Evolutionary conservation across 352 stramenopile species (phyloP).

Genomic region (Phytophthora cactorum): DNA sequence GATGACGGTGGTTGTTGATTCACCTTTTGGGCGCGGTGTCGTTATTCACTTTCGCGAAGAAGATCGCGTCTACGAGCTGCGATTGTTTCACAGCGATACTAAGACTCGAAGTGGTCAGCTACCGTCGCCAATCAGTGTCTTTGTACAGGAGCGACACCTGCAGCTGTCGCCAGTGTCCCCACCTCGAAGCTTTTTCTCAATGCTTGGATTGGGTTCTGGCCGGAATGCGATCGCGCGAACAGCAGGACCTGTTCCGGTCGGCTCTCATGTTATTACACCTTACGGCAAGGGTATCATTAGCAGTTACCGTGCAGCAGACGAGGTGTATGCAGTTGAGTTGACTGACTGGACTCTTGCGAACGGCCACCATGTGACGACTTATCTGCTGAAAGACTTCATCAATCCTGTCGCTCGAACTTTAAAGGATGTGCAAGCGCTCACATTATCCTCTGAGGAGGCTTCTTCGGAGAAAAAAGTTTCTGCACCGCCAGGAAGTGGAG

Average conservation of each 20-base stretch:
- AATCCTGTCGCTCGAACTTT: conserved; percentile 30
- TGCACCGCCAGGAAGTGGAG: conserved; percentile 45
- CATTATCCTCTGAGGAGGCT: conserved; percentile 33
- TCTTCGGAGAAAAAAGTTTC: conserved; percentile 13
- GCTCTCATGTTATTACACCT: conserved; percentile 54
- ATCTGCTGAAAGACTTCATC: conserved; percentile 54
- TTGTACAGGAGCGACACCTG: conserved; percentile 64
- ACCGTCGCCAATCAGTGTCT: conserved; percentile 34
- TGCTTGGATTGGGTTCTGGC: conserved; percentile 50
- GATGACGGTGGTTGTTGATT: conserved; percentile 65
- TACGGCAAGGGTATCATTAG: conserved; percentile 69
- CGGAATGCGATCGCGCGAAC: conserved; percentile 16
- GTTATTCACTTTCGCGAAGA: conserved; percentile 68
- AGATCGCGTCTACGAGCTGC: conserved; percentile 76
- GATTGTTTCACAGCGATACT: conserved; percentile 53
- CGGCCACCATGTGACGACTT: conserved; percentile 53
- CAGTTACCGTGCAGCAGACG: conserved; percentile 48
- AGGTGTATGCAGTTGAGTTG: conserved; percentile 35
- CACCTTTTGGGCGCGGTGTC: conserved; percentile 75
- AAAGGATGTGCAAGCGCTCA: conserved; percentile 46
- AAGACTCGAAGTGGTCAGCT: conserved; percentile 34
- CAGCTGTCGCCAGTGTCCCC: conserved; percentile 59
- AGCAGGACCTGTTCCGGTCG: conserved; percentile 27
- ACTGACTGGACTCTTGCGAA: conserved; percentile 55
- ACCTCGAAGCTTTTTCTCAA: conserved; percentile 74